Conservation (phyloP, 2,329 filamentous ascomycete species). For the Epichloe elymi region DNA sequence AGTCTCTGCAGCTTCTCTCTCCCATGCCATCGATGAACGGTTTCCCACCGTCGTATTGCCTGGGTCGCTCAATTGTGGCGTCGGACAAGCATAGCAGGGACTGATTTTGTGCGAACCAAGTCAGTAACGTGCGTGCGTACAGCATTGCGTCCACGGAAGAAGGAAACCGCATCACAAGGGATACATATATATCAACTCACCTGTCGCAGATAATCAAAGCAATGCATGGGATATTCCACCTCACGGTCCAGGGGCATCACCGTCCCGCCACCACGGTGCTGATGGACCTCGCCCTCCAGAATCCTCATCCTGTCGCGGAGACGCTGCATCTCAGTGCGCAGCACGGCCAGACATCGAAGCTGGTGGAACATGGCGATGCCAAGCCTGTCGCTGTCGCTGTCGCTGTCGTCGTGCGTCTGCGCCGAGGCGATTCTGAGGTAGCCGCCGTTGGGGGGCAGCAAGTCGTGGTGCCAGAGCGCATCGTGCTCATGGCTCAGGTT, state of each 20-base stretch:
- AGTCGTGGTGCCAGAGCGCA: neutral
- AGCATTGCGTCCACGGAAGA: neutral
- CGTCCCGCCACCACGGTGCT: neutral
- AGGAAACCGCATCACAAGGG: neutral
- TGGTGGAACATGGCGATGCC: slow-evolving; percentile 7
- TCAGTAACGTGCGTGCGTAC: neutral
- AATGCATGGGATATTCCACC: neutral
- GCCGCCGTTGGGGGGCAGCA: neutral
- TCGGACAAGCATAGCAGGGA: slow-evolving; percentile 5
- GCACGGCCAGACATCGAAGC: slow-evolving; percentile 4
- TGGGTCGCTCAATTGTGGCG: slow-evolving; percentile 4
- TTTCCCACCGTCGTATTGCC: neutral
- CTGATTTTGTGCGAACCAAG: neutral
- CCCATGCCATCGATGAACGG: slow-evolving; percentile 3
- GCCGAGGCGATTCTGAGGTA: neutral
- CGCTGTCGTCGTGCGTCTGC: neutral
- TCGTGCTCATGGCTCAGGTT: slow-evolving; percentile 1
- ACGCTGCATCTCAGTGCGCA: slow-evolving; percentile 2
- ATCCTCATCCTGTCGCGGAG: neutral
- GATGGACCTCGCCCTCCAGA: neutral
- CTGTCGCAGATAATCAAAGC: slow-evolving; percentile 7
- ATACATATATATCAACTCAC: neutral
- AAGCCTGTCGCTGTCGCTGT: neutral
- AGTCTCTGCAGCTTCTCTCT: slow-evolving; percentile 4
- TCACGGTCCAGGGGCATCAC: neutral